Base-by-base conservation (phyloP, 345 rosid genomes). In the Salix koriyanagi region DNA sequence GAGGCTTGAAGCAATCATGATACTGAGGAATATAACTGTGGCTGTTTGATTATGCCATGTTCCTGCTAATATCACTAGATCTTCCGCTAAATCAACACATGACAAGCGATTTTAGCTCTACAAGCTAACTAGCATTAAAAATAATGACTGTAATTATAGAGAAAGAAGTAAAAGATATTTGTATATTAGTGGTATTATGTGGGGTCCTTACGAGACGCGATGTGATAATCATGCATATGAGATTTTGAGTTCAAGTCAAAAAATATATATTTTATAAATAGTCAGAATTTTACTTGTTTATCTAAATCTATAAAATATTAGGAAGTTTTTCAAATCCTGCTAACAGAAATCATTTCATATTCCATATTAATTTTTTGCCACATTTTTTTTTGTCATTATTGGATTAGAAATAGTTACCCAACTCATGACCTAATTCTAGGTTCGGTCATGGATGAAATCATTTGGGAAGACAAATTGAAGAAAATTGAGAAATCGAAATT, bases 391-490 rank as follows among this genome's bases (percentile, higher is more conserved):
- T 3, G 28, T 58, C 64, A 10, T 10, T 58, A 23, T 58, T 10
- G 64, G 28, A n/a, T 23, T 58, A 2, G 12, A 10, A 11, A 42
- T 11, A 42, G 46, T 42, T 11, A 11, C 46, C 37, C 7, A 36
- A 5, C 37, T 36, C 37, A 36, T 36, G 37, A 36, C 37, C 37
- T 36, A 36, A 5, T 36, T 36, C 37, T 36, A 36, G 37, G 37
- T 36, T 0, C 37, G 37, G 37, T 36, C 37, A 36, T 36, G 37
- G 37, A 36, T 36, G 37, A 36, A 36, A 5, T 36, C 37, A 36
- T 36, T 36, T 36, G 78, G 84, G 72, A 39, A 71, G 79, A 61
- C 80, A 84, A 69, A 70, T 83, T 36, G 83, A 83, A 76, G 82
- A 58, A 58, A 58, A 58, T n/a, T 1, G 50, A 7, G 92, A 79